Percentiles rank a stretch among this genome's conserved stretches.
Conservation (phyloP, 176 grass and related monocot genomes). For the Avena atlantica region DNA sequence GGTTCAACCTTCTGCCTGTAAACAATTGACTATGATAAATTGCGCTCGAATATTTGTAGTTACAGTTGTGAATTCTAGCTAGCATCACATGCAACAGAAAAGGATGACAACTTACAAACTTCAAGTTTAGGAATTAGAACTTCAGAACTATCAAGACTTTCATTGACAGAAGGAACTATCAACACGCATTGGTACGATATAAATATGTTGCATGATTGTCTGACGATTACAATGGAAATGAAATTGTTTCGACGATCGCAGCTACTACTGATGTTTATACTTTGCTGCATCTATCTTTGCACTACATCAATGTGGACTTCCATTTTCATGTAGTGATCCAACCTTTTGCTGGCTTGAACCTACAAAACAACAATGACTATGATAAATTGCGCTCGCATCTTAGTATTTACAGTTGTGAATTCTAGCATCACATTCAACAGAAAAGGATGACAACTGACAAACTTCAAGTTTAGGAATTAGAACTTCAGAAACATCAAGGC, state of each 20-base stretch:
- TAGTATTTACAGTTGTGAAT: neutral
- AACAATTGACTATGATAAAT: too few relatives aligned
- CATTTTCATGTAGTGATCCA: neutral
- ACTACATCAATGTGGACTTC: neutral
- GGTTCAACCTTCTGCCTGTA: too few relatives aligned
- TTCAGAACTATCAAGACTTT: too few relatives aligned
- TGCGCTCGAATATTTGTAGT: too few relatives aligned
- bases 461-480: neutral
- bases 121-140: too few relatives aligned
- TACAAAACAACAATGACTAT: neutral
- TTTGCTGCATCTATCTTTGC: neutral
- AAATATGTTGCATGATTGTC: neutral
- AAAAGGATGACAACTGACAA: neutral
- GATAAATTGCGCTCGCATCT: neutral
- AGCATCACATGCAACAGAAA: too few relatives aligned
- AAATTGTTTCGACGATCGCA: neutral
- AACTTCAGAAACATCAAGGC: neutral
- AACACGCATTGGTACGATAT: neutral
- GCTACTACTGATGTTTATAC: neutral
- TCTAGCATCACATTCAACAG: neutral
- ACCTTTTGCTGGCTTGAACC: too few relatives aligned
- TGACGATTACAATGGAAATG: neutral
- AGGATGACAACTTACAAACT: too few relatives aligned
- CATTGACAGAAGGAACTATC: too few relatives aligned
- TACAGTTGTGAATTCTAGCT: too few relatives aligned